These are phyloP conservation scores for Citeromyces nyonsensis DNA, from an alignment of 805 yeast species.

Conservation along the genomic window DNA sequence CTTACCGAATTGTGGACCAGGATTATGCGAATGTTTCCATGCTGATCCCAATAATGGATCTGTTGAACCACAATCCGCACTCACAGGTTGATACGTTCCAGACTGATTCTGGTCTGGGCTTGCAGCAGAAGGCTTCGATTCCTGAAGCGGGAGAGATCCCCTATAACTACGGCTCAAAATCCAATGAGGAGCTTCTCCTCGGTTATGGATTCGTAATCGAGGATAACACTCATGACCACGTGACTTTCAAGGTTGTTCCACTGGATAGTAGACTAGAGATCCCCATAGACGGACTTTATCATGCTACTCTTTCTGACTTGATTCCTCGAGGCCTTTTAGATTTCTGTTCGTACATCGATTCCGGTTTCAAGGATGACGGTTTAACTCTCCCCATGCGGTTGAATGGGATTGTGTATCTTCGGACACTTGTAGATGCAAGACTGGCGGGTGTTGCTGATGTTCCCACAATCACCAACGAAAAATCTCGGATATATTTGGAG, in stretches of 20 bases:
- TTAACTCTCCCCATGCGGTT: too few relatives aligned
- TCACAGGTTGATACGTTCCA: constrained; percentile 6
- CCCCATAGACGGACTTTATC: constrained; percentile 1
- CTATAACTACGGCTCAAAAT: constrained; percentile 81
- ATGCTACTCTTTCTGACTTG: not conserved
- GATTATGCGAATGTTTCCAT: constrained; percentile 21
- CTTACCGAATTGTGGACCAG: constrained; percentile 38
- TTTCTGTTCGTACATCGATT: constrained; percentile 22
- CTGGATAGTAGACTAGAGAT: constrained; percentile 10
- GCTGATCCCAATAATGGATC: constrained; percentile 64
- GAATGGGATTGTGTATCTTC: too few relatives aligned
- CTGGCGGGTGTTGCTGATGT: not conserved
- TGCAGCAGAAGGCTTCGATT: not conserved
- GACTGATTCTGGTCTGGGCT: constrained; percentile 1
- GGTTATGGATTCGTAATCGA: constrained; percentile 69
- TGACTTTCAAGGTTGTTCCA: constrained; percentile 46
- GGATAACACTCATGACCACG: constrained; percentile 38
- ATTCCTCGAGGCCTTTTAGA: too few relatives aligned
- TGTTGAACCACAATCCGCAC: constrained; percentile 43
- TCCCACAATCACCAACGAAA: constrained; percentile 5
- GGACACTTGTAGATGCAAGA: too few relatives aligned
- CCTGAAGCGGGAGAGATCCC: constrained; percentile 31
- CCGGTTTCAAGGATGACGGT: not conserved
- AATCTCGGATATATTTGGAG: constrained; percentile 17
- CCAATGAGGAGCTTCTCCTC: constrained; percentile 68